These are phyloP conservation scores for Penicillium palitans DNA, from an alignment of 2,329 filamentous ascomycete genomes.

Conservation along the genomic window DNA sequence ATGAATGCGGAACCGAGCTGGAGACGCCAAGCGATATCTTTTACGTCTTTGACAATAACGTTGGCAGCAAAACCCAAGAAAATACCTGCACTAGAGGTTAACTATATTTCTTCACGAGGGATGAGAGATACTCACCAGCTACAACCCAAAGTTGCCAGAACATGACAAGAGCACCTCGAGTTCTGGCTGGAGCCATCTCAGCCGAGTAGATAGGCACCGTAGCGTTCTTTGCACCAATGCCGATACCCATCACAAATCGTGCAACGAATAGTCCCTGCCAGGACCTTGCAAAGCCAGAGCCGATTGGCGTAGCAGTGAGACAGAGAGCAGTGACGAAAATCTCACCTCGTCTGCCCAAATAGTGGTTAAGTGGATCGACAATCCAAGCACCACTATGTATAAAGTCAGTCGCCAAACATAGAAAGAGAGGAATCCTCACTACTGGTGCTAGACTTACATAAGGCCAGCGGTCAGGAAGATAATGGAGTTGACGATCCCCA, in stretches of 20 bases:
- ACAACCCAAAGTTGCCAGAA: slow-evolving; percentile 48
- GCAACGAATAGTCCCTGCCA: slow-evolving; percentile 58
- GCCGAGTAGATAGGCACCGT: slow-evolving; percentile 57
- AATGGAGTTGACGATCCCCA: slow-evolving; percentile 65
- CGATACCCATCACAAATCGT: slow-evolving; percentile 59
- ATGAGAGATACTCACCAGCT: slow-evolving; percentile 9
- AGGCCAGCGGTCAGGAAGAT: slow-evolving; percentile 40
- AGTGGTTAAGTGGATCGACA: slow-evolving; percentile 63
- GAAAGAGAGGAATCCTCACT: slow-evolving; percentile 47
- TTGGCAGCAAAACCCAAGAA: slow-evolving; percentile 67
- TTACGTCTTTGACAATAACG: slow-evolving; percentile 60
- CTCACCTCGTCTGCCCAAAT: slow-evolving; percentile 59
- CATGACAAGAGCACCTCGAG: slow-evolving; percentile 58
- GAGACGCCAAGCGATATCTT: slow-evolving; percentile 62
- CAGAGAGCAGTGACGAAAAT: slow-evolving; percentile 64
- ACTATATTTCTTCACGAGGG: neutral
- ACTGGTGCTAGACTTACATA: slow-evolving; percentile 9
- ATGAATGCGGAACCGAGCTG: slow-evolving; percentile 65
- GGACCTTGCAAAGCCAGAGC: slow-evolving; percentile 58
- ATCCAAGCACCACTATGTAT: slow-evolving; percentile 57
- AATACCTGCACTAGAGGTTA: slow-evolving; percentile 46
- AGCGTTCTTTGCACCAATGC: slow-evolving; percentile 60
- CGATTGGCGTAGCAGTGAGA: slow-evolving; percentile 66
- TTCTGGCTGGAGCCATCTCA: slow-evolving; percentile 55
- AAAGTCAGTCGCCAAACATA: slow-evolving; percentile 24